A percentile compares a stretch with the other conserved stretches of the same genome.
Conservation (phyloP, 257 asterid species). For the Paulownia fortunei region DNA sequence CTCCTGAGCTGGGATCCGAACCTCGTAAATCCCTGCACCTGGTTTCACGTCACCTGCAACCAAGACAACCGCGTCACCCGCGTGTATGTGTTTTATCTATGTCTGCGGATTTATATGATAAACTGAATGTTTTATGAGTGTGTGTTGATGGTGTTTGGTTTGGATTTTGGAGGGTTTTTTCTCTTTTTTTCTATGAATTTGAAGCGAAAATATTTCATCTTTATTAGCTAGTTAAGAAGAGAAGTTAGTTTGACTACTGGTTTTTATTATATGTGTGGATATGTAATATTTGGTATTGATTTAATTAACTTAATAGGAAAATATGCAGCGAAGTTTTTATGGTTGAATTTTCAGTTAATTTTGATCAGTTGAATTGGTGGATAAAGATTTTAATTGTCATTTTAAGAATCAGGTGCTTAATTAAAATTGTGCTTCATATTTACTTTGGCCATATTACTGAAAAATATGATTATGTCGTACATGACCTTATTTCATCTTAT, state of each 20-base stretch:
- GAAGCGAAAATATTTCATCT: neutral
- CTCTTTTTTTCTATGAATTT: neutral
- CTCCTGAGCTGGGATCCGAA: constrained; percentile 78
- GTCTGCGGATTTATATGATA: neutral
- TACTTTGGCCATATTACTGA: neutral
- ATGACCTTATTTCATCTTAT: neutral
- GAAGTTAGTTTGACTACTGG: constrained; percentile 8
- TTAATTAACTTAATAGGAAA: neutral
- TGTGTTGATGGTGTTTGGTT: neutral
- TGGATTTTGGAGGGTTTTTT: neutral
- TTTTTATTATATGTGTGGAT: neutral
- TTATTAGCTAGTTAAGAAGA: neutral
- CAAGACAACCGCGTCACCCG: constrained; percentile 67
- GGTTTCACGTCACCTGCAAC: constrained; percentile 72
- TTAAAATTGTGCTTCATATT: neutral
- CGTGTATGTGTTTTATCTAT: constrained; percentile 45
- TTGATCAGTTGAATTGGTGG: constrained; percentile 15
- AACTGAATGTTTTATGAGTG: neutral
- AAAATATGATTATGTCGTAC: neutral
- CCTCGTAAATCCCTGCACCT: constrained; percentile 64
- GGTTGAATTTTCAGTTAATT: neutral
- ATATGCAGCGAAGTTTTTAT: neutral
- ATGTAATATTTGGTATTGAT: neutral
- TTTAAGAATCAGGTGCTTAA: constrained; percentile 1
- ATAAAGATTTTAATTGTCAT: neutral